Evolutionary conservation across 2,329 filamentous ascomycete genomes (phyloP).

Genomic region (Stachybotrys echinatus): DNA sequence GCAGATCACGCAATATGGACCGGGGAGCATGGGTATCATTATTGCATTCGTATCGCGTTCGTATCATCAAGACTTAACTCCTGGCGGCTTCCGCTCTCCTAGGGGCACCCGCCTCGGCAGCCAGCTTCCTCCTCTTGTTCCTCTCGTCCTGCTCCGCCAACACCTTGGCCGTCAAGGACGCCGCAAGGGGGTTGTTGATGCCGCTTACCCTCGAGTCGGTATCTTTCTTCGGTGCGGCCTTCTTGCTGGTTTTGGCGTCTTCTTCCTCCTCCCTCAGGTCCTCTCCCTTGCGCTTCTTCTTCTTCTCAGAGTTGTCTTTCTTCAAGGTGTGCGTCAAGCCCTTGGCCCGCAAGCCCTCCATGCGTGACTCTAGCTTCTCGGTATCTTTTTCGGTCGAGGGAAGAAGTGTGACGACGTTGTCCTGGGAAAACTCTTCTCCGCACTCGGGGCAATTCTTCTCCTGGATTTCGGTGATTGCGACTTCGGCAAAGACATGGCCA

Average conservation of each 20-base stretch:
- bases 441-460: slow-evolving; percentile 66
- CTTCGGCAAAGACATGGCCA: slow-evolving; percentile 88
- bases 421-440: slow-evolving; percentile 63
- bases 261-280: slow-evolving; percentile 25
- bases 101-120: slow-evolving; percentile 2
- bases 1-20: neutral
- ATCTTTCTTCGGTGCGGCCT: slow-evolving; percentile 15
- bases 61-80: neutral
- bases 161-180: slow-evolving; percentile 79
- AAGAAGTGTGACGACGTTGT: slow-evolving; percentile 80
- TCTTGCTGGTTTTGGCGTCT: slow-evolving; percentile 47
- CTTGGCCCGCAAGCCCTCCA: slow-evolving; percentile 62
- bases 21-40: slow-evolving; percentile 14
- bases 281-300: slow-evolving; percentile 63
- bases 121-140: slow-evolving; percentile 73
- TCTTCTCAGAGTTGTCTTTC: slow-evolving; percentile 61
- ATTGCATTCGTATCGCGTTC: neutral
- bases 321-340: slow-evolving; percentile 85
- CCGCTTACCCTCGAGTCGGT: slow-evolving; percentile 39
- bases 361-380: slow-evolving; percentile 57
- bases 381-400: slow-evolving; percentile 67
- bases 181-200: slow-evolving; percentile 86
- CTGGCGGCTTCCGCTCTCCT: neutral
- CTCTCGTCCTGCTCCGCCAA: slow-evolving; percentile 79
- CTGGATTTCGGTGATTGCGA: slow-evolving; percentile 74